Evolutionary conservation across 768 basidiomycete species (phyloP).

Genomic region (Kwoniella dejecticola): DNA sequence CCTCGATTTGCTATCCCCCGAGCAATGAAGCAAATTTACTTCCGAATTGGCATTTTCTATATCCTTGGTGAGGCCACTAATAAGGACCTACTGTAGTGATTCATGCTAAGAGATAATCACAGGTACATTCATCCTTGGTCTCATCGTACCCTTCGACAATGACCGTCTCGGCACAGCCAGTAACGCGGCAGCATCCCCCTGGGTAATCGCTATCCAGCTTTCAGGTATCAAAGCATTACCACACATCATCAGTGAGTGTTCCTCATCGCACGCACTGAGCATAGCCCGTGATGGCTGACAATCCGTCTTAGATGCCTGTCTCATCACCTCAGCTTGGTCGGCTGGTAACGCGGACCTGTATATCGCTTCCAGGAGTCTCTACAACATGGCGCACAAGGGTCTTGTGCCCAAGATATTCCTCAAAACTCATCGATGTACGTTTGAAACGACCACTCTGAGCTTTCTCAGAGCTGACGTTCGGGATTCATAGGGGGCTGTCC

Average conservation of each 20-base stretch:
- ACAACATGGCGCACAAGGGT: constrained; percentile 19
- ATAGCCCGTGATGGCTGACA: neutral
- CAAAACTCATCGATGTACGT: constrained; percentile 49
- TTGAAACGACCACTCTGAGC: constrained; percentile 17
- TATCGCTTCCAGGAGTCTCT: constrained; percentile 13
- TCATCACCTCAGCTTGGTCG: constrained; percentile 19
- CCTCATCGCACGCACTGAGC: too few relatives aligned
- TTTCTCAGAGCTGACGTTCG: neutral
- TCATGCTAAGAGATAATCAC: neutral
- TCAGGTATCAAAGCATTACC: constrained; percentile 67
- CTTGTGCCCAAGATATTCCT: constrained; percentile 23
- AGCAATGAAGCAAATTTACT: constrained; percentile 69
- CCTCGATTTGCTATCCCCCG: constrained; percentile 68
- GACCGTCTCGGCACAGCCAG: constrained; percentile 19
- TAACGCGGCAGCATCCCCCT: constrained; percentile 75
- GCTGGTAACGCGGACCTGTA: constrained; percentile 21
- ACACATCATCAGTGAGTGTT: constrained; percentile 43
- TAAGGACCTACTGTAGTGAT: neutral
- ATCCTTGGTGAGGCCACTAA: constrained; percentile 32
- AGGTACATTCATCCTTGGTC: constrained; percentile 74
- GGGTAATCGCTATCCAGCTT: constrained; percentile 73
- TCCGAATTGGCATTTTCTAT: constrained; percentile 74
- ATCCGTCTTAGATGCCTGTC: constrained; percentile 16
- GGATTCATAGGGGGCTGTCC: constrained; percentile 4
- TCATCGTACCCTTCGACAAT: constrained; percentile 65